Evolutionary conservation across 768 basidiomycete species (phyloP).

Genomic region (button mushroom (Agaricus bisporus)): DNA sequence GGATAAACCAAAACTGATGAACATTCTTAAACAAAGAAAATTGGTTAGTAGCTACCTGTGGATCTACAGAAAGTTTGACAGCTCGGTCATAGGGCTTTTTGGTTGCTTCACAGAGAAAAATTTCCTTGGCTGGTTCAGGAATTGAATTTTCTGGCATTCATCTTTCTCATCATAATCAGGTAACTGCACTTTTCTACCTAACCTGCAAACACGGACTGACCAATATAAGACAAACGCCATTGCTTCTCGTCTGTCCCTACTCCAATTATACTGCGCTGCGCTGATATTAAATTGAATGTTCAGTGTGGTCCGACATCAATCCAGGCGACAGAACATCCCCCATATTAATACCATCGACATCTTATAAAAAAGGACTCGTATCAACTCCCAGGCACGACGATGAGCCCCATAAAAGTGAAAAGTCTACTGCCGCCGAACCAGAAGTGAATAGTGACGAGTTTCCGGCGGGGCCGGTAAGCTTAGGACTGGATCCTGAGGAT

Average conservation of each 20-base stretch:
- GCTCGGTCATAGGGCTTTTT: conserved; percentile 4
- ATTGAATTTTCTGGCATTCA: conserved; percentile 4
- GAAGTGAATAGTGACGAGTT: not conserved
- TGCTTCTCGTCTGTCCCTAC: not conserved
- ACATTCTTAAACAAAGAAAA: conserved; percentile 35
- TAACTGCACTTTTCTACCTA: not conserved
- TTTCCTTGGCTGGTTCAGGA: conserved; percentile 7
- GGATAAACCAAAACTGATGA: conserved; percentile 31
- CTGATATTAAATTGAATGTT: not conserved
- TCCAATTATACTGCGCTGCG: not conserved
- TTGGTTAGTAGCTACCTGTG: conserved; percentile 30
- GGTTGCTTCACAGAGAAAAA: conserved; percentile 6
- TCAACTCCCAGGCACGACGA: not conserved
- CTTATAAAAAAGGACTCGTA: not conserved
- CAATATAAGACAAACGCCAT: not conserved
- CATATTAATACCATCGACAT: not conserved
- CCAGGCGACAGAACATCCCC: conserved; percentile 5
- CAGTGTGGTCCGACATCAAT: conserved; percentile 7
- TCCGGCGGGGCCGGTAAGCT: not conserved
- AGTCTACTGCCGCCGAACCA: not conserved
- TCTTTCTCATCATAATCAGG: conserved; percentile 11
- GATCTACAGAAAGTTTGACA: not conserved
- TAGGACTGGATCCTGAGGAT: not conserved
- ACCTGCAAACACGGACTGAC: not conserved
- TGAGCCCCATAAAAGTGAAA: not conserved